These are phyloP conservation scores for Entomophthora muscae DNA, from an alignment of 371 early-diverging fungal genomes.

Conservation along the genomic window DNA sequence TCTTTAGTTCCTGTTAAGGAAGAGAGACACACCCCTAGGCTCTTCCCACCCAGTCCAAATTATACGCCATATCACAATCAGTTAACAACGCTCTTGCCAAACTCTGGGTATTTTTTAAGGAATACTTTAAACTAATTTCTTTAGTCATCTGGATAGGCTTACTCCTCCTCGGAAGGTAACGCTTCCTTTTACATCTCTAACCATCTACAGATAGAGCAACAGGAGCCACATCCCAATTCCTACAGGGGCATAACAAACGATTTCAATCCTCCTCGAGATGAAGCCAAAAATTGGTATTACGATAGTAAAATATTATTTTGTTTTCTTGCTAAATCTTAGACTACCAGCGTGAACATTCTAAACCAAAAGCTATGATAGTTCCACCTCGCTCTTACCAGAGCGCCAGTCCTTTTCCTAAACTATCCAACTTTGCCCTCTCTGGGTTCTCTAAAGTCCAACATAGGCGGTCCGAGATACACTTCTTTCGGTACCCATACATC, in stretches of 20 bases:
- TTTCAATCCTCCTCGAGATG: neutral
- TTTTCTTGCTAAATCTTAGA: neutral
- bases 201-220: neutral
- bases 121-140: no score
- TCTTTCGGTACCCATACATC: slow-evolving; percentile 18
- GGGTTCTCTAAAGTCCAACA: neutral
- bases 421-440: neutral
- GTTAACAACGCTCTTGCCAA: neutral
- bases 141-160: no score
- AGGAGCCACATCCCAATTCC: neutral
- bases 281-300: neutral
- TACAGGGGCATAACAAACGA: neutral
- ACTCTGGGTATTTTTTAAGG: neutral
- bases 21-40: neutral
- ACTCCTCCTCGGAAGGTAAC: neutral
- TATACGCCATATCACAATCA: neutral
- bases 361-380: neutral
- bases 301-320: neutral
- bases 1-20: neutral
- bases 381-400: neutral
- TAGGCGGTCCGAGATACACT: slow-evolving; percentile 16
- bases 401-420: neutral
- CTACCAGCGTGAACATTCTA: neutral
- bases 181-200: neutral
- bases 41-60: no score